Evolutionary conservation across 164 flowering plant species (phyloP).

Genomic region (Stephania cephalantha): DNA sequence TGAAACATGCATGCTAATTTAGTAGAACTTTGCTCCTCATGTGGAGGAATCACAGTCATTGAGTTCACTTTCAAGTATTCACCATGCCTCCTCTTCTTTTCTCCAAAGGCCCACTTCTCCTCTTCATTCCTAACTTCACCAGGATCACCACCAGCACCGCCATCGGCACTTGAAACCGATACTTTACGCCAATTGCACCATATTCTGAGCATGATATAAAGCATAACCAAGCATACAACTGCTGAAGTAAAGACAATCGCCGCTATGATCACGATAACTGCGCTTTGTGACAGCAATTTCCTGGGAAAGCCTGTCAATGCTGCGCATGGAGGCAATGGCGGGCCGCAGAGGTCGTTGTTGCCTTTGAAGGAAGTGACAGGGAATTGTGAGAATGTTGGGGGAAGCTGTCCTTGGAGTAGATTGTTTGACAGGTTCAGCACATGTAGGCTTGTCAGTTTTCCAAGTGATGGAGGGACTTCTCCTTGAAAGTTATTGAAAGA

Average conservation of each 20-base stretch:
- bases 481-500: slow-evolving; percentile 72
- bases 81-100: slow-evolving; percentile 30
- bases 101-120: slow-evolving; percentile 39
- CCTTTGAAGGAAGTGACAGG: slow-evolving; percentile 57
- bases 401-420: slow-evolving; percentile 59
- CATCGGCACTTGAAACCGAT: slow-evolving; percentile 48
- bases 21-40: slow-evolving; percentile 22
- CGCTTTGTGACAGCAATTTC: slow-evolving; percentile 38
- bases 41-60: slow-evolving; percentile 26
- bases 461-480: slow-evolving; percentile 57
- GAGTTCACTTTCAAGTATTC: slow-evolving; percentile 49
- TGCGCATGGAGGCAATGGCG: slow-evolving; percentile 47
- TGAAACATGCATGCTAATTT: slow-evolving; percentile 32
- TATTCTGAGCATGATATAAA: slow-evolving; percentile 79
- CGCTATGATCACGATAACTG: slow-evolving; percentile 53
- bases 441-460: slow-evolving; percentile 67
- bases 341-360: slow-evolving; percentile 69
- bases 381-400: slow-evolving; percentile 52
- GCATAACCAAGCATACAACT: slow-evolving; percentile 55
- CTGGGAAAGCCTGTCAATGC: slow-evolving; percentile 13
- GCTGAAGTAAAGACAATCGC: slow-evolving; percentile 76
- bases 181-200: slow-evolving; percentile 76
- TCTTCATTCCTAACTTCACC: slow-evolving; percentile 36
- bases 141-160: slow-evolving; percentile 29
- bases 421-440: slow-evolving; percentile 66